A percentile compares a stretch with the other conserved stretches of the same genome.
Evolutionary conservation across 208 protist genomes (phyloP).

Genomic region (Wallacemonas rigidus): DNA sequence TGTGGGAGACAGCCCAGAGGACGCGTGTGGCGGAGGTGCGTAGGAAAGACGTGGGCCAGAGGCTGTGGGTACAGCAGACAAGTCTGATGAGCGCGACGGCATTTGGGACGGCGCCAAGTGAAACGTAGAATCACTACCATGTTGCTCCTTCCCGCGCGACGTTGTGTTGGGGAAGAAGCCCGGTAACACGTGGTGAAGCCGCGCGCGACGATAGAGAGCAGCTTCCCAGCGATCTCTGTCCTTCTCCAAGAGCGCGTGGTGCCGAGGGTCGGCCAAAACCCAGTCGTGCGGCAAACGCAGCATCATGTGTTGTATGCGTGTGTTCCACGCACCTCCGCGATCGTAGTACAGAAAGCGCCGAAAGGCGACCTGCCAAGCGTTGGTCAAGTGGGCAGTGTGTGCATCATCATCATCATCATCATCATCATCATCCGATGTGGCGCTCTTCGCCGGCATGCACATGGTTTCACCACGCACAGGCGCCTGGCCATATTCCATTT

Average conservation of each 20-base stretch:
- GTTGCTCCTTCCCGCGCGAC: no score
- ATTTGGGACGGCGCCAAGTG: no score
- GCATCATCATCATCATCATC: background rate
- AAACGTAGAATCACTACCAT: no score
- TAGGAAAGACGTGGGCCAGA: no score
- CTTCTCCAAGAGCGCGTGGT: constrained; percentile 13
- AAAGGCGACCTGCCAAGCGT: constrained; percentile 24
- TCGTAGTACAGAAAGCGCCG: constrained; percentile 17
- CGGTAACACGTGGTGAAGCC: constrained; percentile 18
- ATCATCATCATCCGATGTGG: background rate
- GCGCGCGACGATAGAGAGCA: constrained; percentile 21
- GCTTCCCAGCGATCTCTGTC: constrained; percentile 13
- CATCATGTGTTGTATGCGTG: constrained; percentile 19
- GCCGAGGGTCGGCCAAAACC: constrained; percentile 19
- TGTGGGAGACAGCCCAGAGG: no score
- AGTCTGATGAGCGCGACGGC: no score
- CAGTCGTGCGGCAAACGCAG: constrained; percentile 21
- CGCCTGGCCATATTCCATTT: no score
- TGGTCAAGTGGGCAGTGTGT: constrained; percentile 11
- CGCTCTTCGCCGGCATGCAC: no score
- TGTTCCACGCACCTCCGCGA: background rate
- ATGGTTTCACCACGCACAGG: no score
- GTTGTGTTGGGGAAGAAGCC: background rate
- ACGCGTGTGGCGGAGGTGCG: no score
- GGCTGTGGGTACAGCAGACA: no score